Conservation (phyloP, 495 filamentous ascomycete species). For the Geoglossum glabrum region DNA sequence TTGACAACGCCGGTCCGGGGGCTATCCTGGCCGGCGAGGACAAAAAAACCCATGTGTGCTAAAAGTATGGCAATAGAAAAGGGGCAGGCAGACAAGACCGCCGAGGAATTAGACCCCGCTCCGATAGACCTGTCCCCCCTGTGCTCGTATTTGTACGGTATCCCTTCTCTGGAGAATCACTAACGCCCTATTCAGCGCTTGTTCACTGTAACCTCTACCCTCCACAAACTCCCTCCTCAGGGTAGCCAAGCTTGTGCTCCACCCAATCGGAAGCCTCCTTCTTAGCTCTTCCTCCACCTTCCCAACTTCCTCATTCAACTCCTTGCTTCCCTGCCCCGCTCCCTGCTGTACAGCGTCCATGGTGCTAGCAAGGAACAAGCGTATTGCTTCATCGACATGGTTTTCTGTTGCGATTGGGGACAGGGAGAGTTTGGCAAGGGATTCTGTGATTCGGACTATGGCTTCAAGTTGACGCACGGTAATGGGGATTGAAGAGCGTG, state of each 20-base stretch:
- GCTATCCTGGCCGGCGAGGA: neutral
- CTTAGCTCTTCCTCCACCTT: conserved; percentile 86
- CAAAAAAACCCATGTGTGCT: neutral
- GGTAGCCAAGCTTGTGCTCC: conserved; percentile 77
- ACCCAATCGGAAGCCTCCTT: conserved; percentile 76
- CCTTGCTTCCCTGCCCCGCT: conserved; percentile 55
- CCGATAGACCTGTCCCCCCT: conserved; percentile 75
- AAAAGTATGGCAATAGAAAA: neutral
- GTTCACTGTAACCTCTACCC: conserved; percentile 67
- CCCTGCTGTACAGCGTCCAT: conserved; percentile 97
- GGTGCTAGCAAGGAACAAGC: conserved; percentile 86
- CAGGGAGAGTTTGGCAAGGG: conserved; percentile 77
- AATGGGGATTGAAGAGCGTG: conserved; percentile 84
- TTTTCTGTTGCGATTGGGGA: conserved; percentile 67
- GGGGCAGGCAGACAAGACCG: neutral
- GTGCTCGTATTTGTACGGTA: conserved; percentile 76
- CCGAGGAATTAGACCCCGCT: conserved; percentile 31
- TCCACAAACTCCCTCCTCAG: conserved; percentile 80
- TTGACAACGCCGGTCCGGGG: neutral
- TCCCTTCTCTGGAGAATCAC: conserved; percentile 74
- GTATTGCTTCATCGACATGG: conserved; percentile 95
- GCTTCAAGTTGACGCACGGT: conserved; percentile 94
- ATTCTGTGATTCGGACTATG: conserved; percentile 92
- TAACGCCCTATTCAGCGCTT: conserved; percentile 63
- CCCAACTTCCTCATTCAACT: conserved; percentile 71